These are phyloP conservation scores for Aspergillus bertholletiae DNA, from an alignment of 495 filamentous ascomycete species.

Conservation along the genomic window DNA sequence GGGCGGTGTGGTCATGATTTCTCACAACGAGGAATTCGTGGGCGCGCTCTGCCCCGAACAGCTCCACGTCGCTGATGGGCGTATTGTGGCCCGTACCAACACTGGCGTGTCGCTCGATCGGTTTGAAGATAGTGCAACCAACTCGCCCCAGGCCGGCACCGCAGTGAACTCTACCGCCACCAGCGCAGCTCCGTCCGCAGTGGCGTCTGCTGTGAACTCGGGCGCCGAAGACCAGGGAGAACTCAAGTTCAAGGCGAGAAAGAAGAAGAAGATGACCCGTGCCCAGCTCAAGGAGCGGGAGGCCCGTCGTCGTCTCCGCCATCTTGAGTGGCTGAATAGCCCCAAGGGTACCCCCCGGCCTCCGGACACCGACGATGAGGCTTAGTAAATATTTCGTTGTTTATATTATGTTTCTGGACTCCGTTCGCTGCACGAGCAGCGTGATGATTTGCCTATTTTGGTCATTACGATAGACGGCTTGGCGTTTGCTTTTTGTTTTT, in stretches of 20 bases:
- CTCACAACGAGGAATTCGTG: conserved; percentile 98
- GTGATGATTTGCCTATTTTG: background rate
- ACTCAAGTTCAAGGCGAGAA: conserved; percentile 89
- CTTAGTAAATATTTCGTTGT: conserved; percentile 12
- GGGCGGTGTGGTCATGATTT: conserved; percentile 98
- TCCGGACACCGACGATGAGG: conserved; percentile 76
- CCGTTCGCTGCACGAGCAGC: background rate
- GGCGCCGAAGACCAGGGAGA: conserved; percentile 77
- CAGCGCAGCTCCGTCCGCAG: conserved; percentile 65
- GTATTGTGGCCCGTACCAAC: conserved; percentile 78
- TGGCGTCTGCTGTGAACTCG: conserved; percentile 74
- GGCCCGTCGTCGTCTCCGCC: conserved; percentile 78
- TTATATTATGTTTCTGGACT: background rate
- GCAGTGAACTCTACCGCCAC: conserved; percentile 53
- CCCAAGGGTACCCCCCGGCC: conserved; percentile 77
- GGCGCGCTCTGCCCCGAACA: conserved; percentile 91
- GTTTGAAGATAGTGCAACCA: conserved; percentile 78
- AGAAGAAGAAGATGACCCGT: conserved; percentile 99
- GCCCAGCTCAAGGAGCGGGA: conserved; percentile 93
- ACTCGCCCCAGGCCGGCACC: conserved; percentile 52
- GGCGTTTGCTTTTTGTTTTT: background rate
- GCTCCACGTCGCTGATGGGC: conserved; percentile 87
- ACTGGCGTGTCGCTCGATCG: conserved; percentile 68
- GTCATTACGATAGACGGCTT: background rate
- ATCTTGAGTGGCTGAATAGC: conserved; percentile 77